Evolutionary conservation across 2,329 filamentous ascomycete genomes (phyloP).

Genomic region (Nigrospora oryzae): DNA sequence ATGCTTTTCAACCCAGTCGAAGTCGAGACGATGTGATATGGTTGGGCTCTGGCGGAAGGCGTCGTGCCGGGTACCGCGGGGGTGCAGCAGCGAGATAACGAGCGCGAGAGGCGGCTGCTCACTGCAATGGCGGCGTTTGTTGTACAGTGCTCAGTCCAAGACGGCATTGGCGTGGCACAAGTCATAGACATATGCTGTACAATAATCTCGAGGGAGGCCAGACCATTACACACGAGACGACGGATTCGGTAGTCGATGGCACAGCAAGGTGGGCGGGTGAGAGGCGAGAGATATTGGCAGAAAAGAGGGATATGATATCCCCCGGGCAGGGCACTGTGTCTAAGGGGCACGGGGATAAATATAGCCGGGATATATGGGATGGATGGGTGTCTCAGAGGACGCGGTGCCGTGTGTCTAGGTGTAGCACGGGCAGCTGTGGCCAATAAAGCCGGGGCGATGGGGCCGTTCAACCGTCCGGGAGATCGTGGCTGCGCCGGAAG

Average conservation of each 20-base stretch:
- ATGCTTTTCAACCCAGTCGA: too few species aligned
- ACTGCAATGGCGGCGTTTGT: not conserved
- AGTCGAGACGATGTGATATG: too few species aligned
- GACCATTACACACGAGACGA: conserved; percentile 12
- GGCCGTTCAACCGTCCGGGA: too few species aligned
- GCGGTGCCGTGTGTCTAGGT: too few species aligned
- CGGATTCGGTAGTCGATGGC: conserved; percentile 5
- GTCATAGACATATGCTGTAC: conserved; percentile 9
- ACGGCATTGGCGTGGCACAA: conserved; percentile 10
- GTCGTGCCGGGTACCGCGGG: too few species aligned
- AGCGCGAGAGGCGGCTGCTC: conserved; percentile 2
- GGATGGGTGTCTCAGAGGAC: not conserved
- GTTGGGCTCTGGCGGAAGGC: too few species aligned
- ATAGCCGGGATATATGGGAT: not conserved
- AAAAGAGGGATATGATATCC: not conserved
- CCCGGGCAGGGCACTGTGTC: too few species aligned
- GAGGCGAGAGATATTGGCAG: not conserved
- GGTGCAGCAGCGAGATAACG: conserved; percentile 3
- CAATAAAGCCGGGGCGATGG: too few species aligned
- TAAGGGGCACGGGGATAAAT: not conserved
- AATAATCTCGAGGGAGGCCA: conserved; percentile 11
- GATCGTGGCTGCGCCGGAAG: too few species aligned
- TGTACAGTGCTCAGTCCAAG: conserved; percentile 4
- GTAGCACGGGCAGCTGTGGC: too few species aligned
- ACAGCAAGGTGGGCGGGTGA: conserved; percentile 1